Conservation (phyloP, 345 rosid genomes). For the Pugionium cornutum region DNA sequence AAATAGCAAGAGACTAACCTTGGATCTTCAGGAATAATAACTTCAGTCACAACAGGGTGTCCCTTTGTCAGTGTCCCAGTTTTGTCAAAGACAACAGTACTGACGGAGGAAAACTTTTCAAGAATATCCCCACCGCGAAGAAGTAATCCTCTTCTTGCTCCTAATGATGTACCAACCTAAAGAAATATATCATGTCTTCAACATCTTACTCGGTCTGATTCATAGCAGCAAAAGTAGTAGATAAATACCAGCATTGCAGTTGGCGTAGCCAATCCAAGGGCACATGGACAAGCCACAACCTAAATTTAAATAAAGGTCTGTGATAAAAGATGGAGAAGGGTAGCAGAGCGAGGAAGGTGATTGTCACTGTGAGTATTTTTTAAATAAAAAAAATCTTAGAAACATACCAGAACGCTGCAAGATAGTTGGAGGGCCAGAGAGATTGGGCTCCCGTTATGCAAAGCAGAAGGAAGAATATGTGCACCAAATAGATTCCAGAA, state of each 20-base stretch:
- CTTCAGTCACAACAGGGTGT: constrained; percentile 79
- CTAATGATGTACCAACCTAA: constrained; percentile 91
- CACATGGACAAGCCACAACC: constrained; percentile 99
- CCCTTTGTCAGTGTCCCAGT: constrained; percentile 94
- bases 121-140: constrained; percentile 88
- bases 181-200: constrained; percentile 19
- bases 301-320: constrained; percentile 43
- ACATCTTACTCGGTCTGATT: constrained; percentile 22
- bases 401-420: constrained; percentile 91
- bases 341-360: constrained; percentile 9
- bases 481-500: constrained; percentile 90
- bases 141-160: constrained; percentile 93
- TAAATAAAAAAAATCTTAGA: neutral
- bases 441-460: constrained; percentile 68
- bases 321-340: constrained; percentile 2
- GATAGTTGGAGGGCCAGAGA: constrained; percentile 93
- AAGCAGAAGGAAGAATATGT: constrained; percentile 55
- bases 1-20: constrained; percentile 54
- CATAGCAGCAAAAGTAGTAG: constrained; percentile 19
- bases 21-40: constrained; percentile 51
- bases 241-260: constrained; percentile 88
- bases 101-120: constrained; percentile 86
- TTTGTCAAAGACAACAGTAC: constrained; percentile 84
- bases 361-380: constrained; percentile 1
- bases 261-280: constrained; percentile 97